Evolutionary conservation across 352 stramenopile genomes (phyloP).

Genomic region (Phytophthora ramorum): DNA sequence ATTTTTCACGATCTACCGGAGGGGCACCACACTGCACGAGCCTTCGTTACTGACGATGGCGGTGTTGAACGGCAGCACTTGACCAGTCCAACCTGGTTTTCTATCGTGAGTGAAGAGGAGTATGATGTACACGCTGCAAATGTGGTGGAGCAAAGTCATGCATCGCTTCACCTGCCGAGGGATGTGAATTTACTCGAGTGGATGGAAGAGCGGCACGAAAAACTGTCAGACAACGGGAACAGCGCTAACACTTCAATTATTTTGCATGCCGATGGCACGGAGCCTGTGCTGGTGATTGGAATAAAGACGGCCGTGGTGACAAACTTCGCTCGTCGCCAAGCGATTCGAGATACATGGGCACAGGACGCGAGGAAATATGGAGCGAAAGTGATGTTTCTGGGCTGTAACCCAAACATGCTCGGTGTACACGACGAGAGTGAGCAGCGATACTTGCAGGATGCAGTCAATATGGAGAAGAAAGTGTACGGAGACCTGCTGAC

Average conservation of each 20-base stretch:
- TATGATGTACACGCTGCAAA: neutral
- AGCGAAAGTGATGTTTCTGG: slow-evolving; percentile 14
- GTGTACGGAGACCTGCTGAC: slow-evolving; percentile 49
- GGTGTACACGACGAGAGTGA: neutral
- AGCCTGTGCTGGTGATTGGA: slow-evolving; percentile 38
- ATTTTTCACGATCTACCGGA: slow-evolving; percentile 1
- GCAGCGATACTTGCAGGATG: slow-evolving; percentile 1
- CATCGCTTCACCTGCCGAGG: neutral
- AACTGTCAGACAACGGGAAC: neutral
- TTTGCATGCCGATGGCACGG: neutral
- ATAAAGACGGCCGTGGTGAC: slow-evolving; percentile 48
- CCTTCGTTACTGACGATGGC: neutral
- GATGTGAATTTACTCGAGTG: slow-evolving; percentile 7
- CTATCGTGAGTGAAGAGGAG: neutral
- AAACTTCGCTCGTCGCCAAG: slow-evolving; percentile 35
- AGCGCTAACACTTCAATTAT: too few species aligned
- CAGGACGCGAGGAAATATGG: neutral
- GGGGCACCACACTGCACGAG: slow-evolving; percentile 1
- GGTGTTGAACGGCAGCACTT: neutral
- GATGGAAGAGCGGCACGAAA: neutral
- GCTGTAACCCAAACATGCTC: slow-evolving; percentile 2
- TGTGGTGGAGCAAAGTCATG: neutral
- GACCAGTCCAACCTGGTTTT: neutral
- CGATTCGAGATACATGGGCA: slow-evolving; percentile 47
- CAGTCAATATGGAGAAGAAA: slow-evolving; percentile 29